These are phyloP conservation scores for Debaryomyces psychrophilus DNA, from an alignment of 1,139 yeast genomes.

Conservation along the genomic window DNA sequence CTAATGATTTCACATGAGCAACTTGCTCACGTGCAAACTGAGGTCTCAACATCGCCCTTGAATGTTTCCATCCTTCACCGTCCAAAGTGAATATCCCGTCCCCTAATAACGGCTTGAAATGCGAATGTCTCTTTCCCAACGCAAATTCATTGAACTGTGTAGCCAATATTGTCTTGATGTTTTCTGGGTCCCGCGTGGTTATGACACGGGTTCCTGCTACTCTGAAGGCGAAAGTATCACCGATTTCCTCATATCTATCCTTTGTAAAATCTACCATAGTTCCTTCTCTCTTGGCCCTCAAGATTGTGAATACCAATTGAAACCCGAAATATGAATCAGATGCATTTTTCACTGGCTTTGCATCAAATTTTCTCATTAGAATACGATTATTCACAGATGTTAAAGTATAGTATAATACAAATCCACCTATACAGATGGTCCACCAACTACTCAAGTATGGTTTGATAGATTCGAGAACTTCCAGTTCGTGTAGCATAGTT, in stretches of 20 bases:
- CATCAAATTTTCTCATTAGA: constrained; percentile 22
- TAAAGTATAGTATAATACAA: neutral
- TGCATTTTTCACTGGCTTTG: constrained; percentile 17
- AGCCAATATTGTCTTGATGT: constrained; percentile 44
- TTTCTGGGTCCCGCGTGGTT: constrained; percentile 41
- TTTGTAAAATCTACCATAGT: constrained; percentile 23
- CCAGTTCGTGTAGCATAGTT: too few species aligned
- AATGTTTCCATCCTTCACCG: constrained; percentile 60
- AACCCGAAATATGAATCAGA: constrained; percentile 31
- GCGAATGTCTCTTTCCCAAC: constrained; percentile 51
- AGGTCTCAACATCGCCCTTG: constrained; percentile 60
- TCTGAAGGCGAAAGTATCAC: constrained; percentile 17
- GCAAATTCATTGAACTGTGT: constrained; percentile 55
- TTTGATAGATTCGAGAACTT: neutral
- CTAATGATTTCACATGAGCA: constrained; percentile 50
- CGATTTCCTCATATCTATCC: constrained; percentile 18
- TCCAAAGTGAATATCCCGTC: constrained; percentile 62
- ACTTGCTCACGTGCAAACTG: constrained; percentile 61
- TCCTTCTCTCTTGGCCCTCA: constrained; percentile 29
- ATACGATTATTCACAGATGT: neutral
- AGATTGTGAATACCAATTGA: constrained; percentile 17
- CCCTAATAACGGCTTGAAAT: constrained; percentile 50
- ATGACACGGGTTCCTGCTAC: constrained; percentile 26
- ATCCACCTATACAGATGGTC: neutral
- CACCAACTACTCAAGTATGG: neutral